Evolutionary conservation across 192 early-diverging fungal genomes (phyloP), one percentile per base, ranked within the genome.

Genomic region (Paraglomus occultum): DNA sequence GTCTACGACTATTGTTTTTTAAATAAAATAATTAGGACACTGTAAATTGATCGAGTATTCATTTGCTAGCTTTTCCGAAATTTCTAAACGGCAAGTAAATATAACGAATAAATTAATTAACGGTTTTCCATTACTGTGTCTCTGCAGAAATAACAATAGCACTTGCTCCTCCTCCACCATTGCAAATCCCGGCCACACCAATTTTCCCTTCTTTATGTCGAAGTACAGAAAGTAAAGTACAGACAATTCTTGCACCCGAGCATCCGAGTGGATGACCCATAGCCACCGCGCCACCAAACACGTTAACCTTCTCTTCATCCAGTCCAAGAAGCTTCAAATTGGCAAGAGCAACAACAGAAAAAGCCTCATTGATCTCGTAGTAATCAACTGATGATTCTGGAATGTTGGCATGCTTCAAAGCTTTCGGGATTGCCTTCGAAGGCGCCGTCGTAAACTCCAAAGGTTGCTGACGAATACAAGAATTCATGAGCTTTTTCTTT

Each of bases 261-360:
- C 92, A 95, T 46, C 97, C 97, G n/a, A 99, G 84, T 61, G 97
- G 97, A 77, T 99, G 97, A n/a, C 97, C 97, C 50, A 96, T 84
- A 0, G 93, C 92, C 39, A 97, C 95, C 38, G 97, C 95, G 55
- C 97, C 97, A 66, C 97, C 97, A 76, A 89, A 87, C n/a, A 91
- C 84, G 71, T 99, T 99, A 60, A 98, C 85, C 53, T 92, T 92
- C n/a, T 88, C 88, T 8, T 76, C 73, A 42, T 74, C 77, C 52
- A 98, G 76, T 22, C 79, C 84, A 44, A 97, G 75, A 14, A 95
- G 84, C 75, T 92, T 89, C 68, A 83, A 83, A 79, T 96, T 96
- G 54, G 95, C 94, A 22, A 93, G 83, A 7, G 88, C 88, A 11
- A 92, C 91, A 0, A 90, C 89, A 10, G 91, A 87, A 73, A 93